Conservation (phyloP, 2,329 filamentous ascomycete species). For the Penicillium corylophilum region DNA sequence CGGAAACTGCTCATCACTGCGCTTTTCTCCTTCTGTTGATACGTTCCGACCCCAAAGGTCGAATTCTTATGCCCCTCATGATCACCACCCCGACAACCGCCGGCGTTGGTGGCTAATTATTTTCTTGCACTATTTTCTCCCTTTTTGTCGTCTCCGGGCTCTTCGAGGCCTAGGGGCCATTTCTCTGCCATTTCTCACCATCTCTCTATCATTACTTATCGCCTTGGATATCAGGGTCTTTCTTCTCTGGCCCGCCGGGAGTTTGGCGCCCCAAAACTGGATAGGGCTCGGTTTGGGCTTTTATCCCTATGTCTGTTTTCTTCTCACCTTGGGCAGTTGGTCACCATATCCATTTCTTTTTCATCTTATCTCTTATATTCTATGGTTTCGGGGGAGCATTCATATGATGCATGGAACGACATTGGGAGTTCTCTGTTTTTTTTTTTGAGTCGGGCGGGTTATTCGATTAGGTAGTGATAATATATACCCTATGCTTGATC, state of each 20-base stretch:
- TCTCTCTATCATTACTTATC: conserved; percentile 5
- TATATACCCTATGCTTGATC: conserved; percentile 20
- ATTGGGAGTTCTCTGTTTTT: conserved; percentile 17
- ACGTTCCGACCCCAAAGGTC: conserved; percentile 7
- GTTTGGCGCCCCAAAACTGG: conserved; percentile 21
- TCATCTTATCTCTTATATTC: conserved; percentile 6
- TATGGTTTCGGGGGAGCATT: conserved; percentile 14
- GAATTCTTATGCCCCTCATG: conserved; percentile 20
- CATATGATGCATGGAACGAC: conserved; percentile 21
- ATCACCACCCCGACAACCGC: conserved; percentile 16
- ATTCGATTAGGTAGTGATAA: conserved; percentile 23
- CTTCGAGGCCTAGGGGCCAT: background rate
- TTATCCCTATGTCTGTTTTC: background rate
- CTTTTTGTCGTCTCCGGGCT: too few relatives aligned
- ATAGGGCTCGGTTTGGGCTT: conserved; percentile 3
- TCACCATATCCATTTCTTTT: background rate
- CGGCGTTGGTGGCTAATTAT: conserved; percentile 15
- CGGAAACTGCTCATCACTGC: background rate
- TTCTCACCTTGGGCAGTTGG: background rate
- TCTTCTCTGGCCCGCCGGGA: conserved; percentile 12
- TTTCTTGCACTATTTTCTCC: conserved; percentile 3
- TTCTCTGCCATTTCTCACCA: too few relatives aligned
- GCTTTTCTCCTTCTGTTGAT: conserved; percentile 17
- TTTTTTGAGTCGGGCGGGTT: conserved; percentile 11
- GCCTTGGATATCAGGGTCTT: background rate